These are phyloP conservation scores for Corymbia calophylla DNA, from an alignment of 441 rosid genomes.

Conservation along the genomic window DNA sequence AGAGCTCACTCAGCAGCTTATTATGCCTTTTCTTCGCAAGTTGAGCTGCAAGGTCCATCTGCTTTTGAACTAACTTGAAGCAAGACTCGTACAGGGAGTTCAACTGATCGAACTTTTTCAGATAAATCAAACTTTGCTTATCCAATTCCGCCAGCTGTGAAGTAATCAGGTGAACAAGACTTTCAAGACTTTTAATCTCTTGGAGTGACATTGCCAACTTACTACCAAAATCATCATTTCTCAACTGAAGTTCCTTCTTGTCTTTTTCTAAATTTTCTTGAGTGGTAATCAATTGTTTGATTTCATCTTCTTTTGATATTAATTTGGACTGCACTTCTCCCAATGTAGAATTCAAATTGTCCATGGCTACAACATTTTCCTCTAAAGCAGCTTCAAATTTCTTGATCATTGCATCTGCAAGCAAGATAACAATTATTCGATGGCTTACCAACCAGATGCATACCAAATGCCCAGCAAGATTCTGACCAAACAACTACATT, in stretches of 20 bases:
- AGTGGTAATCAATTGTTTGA: constrained; percentile 29
- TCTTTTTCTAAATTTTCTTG: constrained; percentile 54
- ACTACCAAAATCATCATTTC: constrained; percentile 31
- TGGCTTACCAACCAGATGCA: background rate
- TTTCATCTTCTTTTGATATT: constrained; percentile 49
- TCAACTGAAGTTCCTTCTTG: constrained; percentile 37
- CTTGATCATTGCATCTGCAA: constrained; percentile 54
- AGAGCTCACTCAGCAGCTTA: constrained; percentile 46
- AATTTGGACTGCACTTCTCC: constrained; percentile 38
- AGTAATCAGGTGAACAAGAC: constrained; percentile 32
- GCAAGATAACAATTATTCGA: background rate
- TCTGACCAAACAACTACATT: background rate
- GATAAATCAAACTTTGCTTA: constrained; percentile 36
- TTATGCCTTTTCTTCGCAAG: constrained; percentile 40
- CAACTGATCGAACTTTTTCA: constrained; percentile 45
- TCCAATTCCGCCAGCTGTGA: constrained; percentile 54
- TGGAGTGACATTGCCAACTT: constrained; percentile 36
- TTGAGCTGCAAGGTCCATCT: constrained; percentile 37
- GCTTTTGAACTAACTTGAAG: constrained; percentile 43
- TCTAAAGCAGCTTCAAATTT: constrained; percentile 40
- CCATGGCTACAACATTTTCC: constrained; percentile 35
- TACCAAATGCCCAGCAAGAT: background rate
- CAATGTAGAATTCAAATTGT: constrained; percentile 50
- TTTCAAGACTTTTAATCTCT: constrained; percentile 49
- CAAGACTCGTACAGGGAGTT: constrained; percentile 41